Conservation (phyloP, 164 flowering plant genomes). For the Dillenia suffruticosa region DNA sequence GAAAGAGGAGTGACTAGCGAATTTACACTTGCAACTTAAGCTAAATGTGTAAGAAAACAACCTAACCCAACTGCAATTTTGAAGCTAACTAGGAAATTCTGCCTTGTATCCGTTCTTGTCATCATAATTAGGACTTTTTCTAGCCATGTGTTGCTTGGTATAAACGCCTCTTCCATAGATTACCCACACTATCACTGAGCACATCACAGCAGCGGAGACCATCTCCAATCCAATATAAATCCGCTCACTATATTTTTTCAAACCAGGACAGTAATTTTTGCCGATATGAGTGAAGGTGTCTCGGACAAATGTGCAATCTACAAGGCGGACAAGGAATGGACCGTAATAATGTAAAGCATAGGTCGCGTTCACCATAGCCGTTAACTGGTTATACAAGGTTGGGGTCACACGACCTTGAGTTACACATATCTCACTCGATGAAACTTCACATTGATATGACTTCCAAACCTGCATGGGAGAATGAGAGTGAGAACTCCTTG, state of each 20-base stretch:
- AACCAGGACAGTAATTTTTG: slow-evolving; percentile 51
- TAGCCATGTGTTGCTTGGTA: slow-evolving; percentile 24
- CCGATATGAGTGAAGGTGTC: slow-evolving; percentile 47
- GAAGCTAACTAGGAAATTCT: too few relatives aligned
- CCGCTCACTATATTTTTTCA: slow-evolving; percentile 48
- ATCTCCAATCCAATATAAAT: slow-evolving; percentile 63
- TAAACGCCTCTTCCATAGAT: slow-evolving; percentile 78
- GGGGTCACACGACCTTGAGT: slow-evolving; percentile 78
- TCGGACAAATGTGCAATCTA: slow-evolving; percentile 80
- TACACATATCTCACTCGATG: slow-evolving; percentile 31
- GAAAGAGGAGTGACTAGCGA: too few relatives aligned
- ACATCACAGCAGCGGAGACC: slow-evolving; percentile 84
- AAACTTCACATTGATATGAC: slow-evolving; percentile 33
- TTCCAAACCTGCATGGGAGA: slow-evolving; percentile 26
- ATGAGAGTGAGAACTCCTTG: too few relatives aligned
- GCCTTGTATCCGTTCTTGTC: too few relatives aligned
- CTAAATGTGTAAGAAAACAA: too few relatives aligned
- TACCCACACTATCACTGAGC: slow-evolving; percentile 84
- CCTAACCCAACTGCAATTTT: too few relatives aligned
- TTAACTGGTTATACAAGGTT: slow-evolving; percentile 42
- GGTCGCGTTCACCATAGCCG: slow-evolving; percentile 62
- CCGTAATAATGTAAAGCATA: slow-evolving; percentile 55
- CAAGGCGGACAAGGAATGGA: slow-evolving; percentile 59
- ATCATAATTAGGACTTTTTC: not conserved
- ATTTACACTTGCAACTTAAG: too few relatives aligned